Percentiles rank a stretch among this genome's conserved stretches.
These are phyloP conservation scores for Candida quercuum DNA, from an alignment of 805 yeast species.

Conservation along the genomic window DNA sequence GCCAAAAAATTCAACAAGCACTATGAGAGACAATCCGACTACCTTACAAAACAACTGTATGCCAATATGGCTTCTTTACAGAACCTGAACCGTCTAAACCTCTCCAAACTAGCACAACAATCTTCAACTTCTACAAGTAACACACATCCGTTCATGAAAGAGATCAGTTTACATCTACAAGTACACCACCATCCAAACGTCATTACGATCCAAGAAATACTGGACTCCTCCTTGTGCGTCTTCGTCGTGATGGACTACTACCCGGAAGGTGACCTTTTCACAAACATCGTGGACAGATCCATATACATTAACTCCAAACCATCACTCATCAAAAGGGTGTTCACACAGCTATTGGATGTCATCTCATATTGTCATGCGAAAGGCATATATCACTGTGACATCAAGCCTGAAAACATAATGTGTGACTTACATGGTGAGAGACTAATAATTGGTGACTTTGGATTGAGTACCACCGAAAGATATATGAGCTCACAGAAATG, in stretches of 20 bases:
- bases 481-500: constrained; percentile 64
- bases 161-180: constrained; percentile 64
- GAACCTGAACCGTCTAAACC: constrained; percentile 14
- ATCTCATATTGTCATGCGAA: constrained; percentile 75
- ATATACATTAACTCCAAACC: constrained; percentile 49
- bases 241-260: constrained; percentile 84
- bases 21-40: constrained; percentile 13
- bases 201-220: constrained; percentile 67
- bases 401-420: constrained; percentile 91
- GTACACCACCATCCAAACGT: constrained; percentile 80
- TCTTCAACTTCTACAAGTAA: constrained; percentile 5
- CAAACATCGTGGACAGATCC: constrained; percentile 73
- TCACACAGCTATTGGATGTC: constrained; percentile 77
- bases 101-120: constrained; percentile 19
- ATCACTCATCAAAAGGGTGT: constrained; percentile 47
- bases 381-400: constrained; percentile 88
- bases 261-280: constrained; percentile 81
- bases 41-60: constrained; percentile 8
- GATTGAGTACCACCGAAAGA: constrained; percentile 65
- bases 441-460: constrained; percentile 79
- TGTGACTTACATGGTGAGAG: constrained; percentile 51
- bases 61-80: constrained; percentile 1
- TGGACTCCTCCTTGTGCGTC: constrained; percentile 50
- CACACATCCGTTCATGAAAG: constrained; percentile 41
- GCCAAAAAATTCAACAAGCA: constrained; percentile 31